Conservation (phyloP, 306 rosid species). For the Sechiopsis laciniata region DNA sequence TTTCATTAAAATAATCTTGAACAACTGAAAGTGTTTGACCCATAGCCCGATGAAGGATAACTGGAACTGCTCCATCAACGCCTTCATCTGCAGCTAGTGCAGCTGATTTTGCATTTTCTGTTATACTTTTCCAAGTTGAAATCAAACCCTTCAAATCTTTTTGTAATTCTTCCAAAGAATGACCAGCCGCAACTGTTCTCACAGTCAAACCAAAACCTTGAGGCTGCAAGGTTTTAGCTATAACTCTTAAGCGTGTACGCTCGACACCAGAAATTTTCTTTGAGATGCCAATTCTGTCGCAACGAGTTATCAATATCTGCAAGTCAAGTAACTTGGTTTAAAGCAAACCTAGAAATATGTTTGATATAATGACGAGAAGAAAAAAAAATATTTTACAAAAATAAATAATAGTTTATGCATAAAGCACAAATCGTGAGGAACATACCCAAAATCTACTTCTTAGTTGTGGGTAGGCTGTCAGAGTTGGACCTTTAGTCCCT, state of each 20-base stretch:
- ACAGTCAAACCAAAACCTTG: slow-evolving; percentile 90
- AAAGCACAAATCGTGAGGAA: slow-evolving; percentile 13
- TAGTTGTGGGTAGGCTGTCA: slow-evolving; percentile 79
- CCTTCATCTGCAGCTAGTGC: slow-evolving; percentile 99
- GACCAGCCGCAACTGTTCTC: slow-evolving; percentile 94
- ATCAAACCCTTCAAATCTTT: slow-evolving; percentile 80
- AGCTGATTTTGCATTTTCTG: slow-evolving; percentile 80
- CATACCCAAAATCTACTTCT: slow-evolving; percentile 97
- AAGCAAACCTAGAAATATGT: slow-evolving; percentile 20
- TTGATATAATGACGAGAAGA: slow-evolving; percentile 23
- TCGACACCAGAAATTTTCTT: slow-evolving; percentile 70
- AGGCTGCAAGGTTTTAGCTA: slow-evolving; percentile 93
- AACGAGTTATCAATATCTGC: slow-evolving; percentile 65
- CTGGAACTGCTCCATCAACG: slow-evolving; percentile 87
- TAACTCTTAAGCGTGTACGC: slow-evolving; percentile 83
- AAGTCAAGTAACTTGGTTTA: slow-evolving; percentile 35
- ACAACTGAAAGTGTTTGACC: slow-evolving; percentile 97
- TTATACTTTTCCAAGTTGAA: slow-evolving; percentile 77
- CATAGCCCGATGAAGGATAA: slow-evolving; percentile 81
- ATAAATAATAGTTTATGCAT: slow-evolving; percentile 16
- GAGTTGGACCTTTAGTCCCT: slow-evolving; percentile 83
- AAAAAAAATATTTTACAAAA: slow-evolving; percentile 7
- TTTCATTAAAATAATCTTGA: slow-evolving; percentile 86
- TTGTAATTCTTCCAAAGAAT: slow-evolving; percentile 78
- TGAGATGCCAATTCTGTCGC: slow-evolving; percentile 76